phyloP scores from a whole-genome alignment of 306 rosid species.

The Malus sylvestris region DNA sequence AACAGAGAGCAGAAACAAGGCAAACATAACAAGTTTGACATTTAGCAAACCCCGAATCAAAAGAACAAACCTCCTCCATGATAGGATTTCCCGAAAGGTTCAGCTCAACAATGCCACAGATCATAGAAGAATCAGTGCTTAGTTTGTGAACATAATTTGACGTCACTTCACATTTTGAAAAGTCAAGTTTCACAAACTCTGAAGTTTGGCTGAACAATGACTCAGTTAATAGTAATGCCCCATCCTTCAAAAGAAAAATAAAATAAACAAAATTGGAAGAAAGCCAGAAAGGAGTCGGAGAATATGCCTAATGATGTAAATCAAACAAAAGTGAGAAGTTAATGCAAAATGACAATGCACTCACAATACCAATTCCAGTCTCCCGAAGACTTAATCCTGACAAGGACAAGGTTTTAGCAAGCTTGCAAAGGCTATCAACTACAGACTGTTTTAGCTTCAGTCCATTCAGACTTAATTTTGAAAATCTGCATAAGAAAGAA shows the following conservation, averaged over 20 bases:
- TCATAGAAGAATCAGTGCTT: constrained; percentile 25
- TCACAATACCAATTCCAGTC: constrained; percentile 79
- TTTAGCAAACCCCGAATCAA: neutral
- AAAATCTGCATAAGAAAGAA: constrained; percentile 41
- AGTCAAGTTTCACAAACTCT: constrained; percentile 69
- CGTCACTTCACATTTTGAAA: constrained; percentile 66
- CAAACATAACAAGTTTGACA: neutral
- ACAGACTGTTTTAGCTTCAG: constrained; percentile 72
- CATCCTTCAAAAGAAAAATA: constrained; percentile 50
- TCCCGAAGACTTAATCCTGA: constrained; percentile 67
- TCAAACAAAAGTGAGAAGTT: constrained; percentile 4
- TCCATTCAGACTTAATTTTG: constrained; percentile 69
- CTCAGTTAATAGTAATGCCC: constrained; percentile 46
- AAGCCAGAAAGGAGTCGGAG: constrained; percentile 8
- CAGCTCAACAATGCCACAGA: constrained; percentile 60
- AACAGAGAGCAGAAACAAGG: neutral
- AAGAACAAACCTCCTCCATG: constrained; percentile 56
- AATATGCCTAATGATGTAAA: constrained; percentile 12
- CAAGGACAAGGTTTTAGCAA: constrained; percentile 49
- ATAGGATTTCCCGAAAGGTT: constrained; percentile 76
- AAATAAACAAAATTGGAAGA: constrained; percentile 13
- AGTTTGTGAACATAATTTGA: constrained; percentile 31
- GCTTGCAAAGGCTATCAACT: constrained; percentile 64
- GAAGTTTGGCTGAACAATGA: constrained; percentile 45
- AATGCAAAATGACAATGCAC: constrained; percentile 24